Evolutionary conservation across 208 protist genomes (phyloP).

Genomic region (Herpetomonas samuelpessoai): DNA sequence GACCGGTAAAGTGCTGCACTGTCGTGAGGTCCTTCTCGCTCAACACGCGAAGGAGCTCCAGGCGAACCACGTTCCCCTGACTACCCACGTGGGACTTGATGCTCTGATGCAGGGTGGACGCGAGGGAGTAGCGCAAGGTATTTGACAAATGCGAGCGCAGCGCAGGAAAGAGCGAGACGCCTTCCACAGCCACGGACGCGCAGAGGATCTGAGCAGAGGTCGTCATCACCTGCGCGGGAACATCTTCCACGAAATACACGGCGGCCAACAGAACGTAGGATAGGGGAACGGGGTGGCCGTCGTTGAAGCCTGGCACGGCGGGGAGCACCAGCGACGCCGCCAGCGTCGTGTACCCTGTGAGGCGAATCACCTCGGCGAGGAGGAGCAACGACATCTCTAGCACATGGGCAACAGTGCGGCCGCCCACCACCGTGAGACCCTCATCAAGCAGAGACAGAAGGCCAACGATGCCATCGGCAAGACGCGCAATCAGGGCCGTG

Average conservation of each 20-base stretch:
- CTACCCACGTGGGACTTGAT: not conserved
- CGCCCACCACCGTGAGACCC: not conserved
- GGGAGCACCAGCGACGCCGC: not conserved
- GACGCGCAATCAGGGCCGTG: not conserved
- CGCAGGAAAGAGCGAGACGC: not conserved
- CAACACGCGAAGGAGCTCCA: not conserved
- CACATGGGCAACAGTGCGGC: not conserved
- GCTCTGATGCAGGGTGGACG: not conserved
- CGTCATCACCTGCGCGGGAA: not conserved
- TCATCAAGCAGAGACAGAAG: not conserved
- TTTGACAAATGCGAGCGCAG: not conserved
- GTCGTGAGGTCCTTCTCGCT: not conserved
- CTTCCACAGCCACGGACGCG: not conserved
- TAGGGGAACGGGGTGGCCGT: not conserved
- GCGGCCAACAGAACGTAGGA: not conserved
- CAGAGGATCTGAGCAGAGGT: not conserved
- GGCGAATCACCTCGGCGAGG: not conserved
- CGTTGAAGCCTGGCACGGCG: not conserved
- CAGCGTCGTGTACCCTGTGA: not conserved
- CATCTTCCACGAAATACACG: not conserved
- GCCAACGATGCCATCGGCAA: not conserved
- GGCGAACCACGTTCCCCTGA: not conserved
- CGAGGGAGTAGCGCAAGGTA: not conserved
- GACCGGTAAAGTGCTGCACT: not conserved
- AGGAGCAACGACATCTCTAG: not conserved